phyloP scores from a whole-genome alignment of 2,329 filamentous ascomycete species.

The Ascochyta koolunga region DNA sequence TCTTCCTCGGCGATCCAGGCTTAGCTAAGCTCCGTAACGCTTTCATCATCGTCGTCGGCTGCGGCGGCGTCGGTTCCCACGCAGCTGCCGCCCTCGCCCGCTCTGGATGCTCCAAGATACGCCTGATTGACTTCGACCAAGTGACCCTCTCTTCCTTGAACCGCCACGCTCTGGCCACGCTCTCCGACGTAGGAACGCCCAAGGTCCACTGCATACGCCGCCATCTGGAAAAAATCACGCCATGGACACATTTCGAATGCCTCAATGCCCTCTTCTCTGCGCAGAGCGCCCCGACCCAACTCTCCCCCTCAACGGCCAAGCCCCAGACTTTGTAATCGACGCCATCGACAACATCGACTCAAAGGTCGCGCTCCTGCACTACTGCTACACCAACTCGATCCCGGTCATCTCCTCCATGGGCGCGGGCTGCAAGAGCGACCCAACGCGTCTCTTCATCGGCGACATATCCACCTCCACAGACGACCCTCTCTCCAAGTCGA shows the following conservation, averaged over 20 bases:
- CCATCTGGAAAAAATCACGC: slow-evolving; percentile 82
- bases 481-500: slow-evolving; percentile 85
- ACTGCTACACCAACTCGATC: slow-evolving; percentile 78
- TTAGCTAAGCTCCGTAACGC: slow-evolving; percentile 78
- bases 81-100: slow-evolving; percentile 83
- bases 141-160: slow-evolving; percentile 94
- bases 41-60: slow-evolving; percentile 89
- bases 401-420: slow-evolving; percentile 95
- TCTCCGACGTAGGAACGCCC: slow-evolving; percentile 89
- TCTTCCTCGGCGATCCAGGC: slow-evolving; percentile 85
- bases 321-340: slow-evolving; percentile 89
- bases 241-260: slow-evolving; percentile 91
- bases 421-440: slow-evolving; percentile 88
- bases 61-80: slow-evolving; percentile 94
- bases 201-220: slow-evolving; percentile 87
- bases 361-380: slow-evolving; percentile 88
- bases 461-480: slow-evolving; percentile 90
- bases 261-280: slow-evolving; percentile 82
- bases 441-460: slow-evolving; percentile 83
- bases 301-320: slow-evolving; percentile 71
- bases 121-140: slow-evolving; percentile 96
- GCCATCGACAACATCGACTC: slow-evolving; percentile 99
- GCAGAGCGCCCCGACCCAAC: slow-evolving; percentile 66
- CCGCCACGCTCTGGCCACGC: slow-evolving; percentile 90
- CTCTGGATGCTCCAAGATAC: slow-evolving; percentile 85